Conservation (phyloP, 306 rosid genomes). For the Rosa lucieae region DNA sequence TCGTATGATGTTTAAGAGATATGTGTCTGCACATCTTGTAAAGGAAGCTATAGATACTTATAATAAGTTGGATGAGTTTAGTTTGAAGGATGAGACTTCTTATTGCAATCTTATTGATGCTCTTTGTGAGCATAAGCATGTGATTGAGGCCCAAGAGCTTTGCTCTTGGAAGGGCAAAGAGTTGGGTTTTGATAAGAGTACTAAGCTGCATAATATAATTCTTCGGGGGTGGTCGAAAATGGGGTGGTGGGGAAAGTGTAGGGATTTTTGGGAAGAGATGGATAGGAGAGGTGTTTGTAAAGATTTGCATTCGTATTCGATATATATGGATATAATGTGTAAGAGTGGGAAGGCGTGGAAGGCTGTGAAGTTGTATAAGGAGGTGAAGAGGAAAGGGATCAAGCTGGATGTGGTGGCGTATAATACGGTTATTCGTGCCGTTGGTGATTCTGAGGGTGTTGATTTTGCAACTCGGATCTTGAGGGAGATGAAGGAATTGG, state of each 20-base stretch:
- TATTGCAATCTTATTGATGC: slow-evolving; percentile 68
- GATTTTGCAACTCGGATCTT: slow-evolving; percentile 58
- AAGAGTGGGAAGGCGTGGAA: slow-evolving; percentile 92
- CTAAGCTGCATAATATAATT: slow-evolving; percentile 68
- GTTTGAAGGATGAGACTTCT: slow-evolving; percentile 65
- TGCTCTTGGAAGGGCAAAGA: slow-evolving; percentile 44
- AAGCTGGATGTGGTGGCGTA: slow-evolving; percentile 75
- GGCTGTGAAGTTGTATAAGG: slow-evolving; percentile 72
- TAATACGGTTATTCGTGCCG: slow-evolving; percentile 68
- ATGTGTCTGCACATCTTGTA: slow-evolving; percentile 60
- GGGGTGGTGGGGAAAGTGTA: slow-evolving; percentile 87
- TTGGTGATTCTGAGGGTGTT: slow-evolving; percentile 75
- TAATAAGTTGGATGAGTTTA: slow-evolving; percentile 53
- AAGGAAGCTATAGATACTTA: slow-evolving; percentile 59
- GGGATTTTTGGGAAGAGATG: slow-evolving; percentile 92
- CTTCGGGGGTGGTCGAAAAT: slow-evolving; percentile 80
- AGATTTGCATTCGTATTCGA: slow-evolving; percentile 73
- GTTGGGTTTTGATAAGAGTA: slow-evolving; percentile 21
- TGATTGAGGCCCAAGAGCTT: slow-evolving; percentile 69
- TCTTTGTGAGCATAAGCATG: slow-evolving; percentile 82
- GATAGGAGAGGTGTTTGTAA: slow-evolving; percentile 63
- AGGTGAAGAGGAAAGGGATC: slow-evolving; percentile 60
- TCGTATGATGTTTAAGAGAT: slow-evolving; percentile 80
- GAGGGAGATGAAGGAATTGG: slow-evolving; percentile 76
- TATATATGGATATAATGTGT: slow-evolving; percentile 80